These are phyloP conservation scores for Exophiala oligosperma DNA, from an alignment of 2,329 filamentous ascomycete genomes.

Conservation along the genomic window DNA sequence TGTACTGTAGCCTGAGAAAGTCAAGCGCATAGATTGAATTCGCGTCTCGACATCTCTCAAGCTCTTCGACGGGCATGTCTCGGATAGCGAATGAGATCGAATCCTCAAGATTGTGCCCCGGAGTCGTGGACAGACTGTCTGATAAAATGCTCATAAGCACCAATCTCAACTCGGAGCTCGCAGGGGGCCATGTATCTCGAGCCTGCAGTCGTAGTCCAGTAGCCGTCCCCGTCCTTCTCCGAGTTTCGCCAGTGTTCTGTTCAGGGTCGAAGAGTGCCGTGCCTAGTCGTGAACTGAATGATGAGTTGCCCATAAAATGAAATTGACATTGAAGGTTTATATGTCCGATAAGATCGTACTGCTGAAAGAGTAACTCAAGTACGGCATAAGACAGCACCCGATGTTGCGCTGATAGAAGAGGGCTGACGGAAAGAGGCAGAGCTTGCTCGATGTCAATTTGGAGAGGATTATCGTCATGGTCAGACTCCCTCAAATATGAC, in stretches of 20 bases:
- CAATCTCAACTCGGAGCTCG: slow-evolving; percentile 87
- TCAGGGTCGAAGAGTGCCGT: slow-evolving; percentile 84
- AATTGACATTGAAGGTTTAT: slow-evolving; percentile 75
- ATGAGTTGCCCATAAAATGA: slow-evolving; percentile 79
- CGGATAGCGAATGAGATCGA: slow-evolving; percentile 70
- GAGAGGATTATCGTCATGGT: slow-evolving; percentile 12
- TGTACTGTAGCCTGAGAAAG: slow-evolving; percentile 85
- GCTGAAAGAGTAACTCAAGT: slow-evolving; percentile 72
- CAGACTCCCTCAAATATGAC: slow-evolving; percentile 3
- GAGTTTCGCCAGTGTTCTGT: slow-evolving; percentile 74
- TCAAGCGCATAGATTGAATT: slow-evolving; percentile 86
- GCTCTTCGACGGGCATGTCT: slow-evolving; percentile 73
- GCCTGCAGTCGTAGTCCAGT: slow-evolving; percentile 84
- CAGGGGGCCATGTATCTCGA: slow-evolving; percentile 85
- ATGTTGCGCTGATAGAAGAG: slow-evolving; percentile 72
- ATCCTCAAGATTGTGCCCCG: slow-evolving; percentile 13
- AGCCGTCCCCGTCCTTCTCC: slow-evolving; percentile 64
- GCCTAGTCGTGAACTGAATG: slow-evolving; percentile 77
- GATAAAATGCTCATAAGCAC: slow-evolving; percentile 81
- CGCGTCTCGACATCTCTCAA: slow-evolving; percentile 79
- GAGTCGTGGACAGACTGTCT: slow-evolving; percentile 61
- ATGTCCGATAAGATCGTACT: slow-evolving; percentile 71
- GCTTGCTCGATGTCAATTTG: slow-evolving; percentile 16
- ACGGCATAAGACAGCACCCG: slow-evolving; percentile 75
- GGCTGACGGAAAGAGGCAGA: slow-evolving; percentile 69